phyloP scores from a whole-genome alignment of 2,329 filamentous ascomycete genomes.

The Stagonosporopsis vannaccii region DNA sequence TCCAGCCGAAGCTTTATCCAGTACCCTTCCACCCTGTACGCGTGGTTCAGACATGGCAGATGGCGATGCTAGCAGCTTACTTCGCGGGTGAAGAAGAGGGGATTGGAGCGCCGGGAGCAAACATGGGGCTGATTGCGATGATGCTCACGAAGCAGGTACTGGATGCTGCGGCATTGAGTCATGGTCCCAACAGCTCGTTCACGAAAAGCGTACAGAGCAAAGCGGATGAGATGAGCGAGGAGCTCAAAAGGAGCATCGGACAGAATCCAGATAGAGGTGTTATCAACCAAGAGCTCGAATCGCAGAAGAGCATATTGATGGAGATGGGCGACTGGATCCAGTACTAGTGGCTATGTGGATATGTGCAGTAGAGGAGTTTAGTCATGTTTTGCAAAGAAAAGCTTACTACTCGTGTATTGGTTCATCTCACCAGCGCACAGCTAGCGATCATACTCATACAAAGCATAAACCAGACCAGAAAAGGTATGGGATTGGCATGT shows the following conservation, averaged over 20 bases:
- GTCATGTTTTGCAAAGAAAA: background rate
- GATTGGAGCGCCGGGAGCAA: constrained; percentile 42
- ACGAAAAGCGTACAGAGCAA: constrained; percentile 49
- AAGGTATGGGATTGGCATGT: background rate
- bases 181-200: constrained; percentile 54
- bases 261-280: constrained; percentile 26
- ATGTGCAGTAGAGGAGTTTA: background rate
- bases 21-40: constrained; percentile 61
- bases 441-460: background rate
- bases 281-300: constrained; percentile 35
- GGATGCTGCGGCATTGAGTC: constrained; percentile 51
- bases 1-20: constrained; percentile 61
- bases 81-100: constrained; percentile 34
- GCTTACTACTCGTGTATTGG: background rate
- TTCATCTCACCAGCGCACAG: background rate
- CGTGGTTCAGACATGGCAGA: constrained; percentile 57
- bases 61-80: constrained; percentile 49
- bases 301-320: constrained; percentile 36
- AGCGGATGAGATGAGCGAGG: constrained; percentile 44
- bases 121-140: constrained; percentile 53
- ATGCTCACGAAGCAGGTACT: constrained; percentile 53
- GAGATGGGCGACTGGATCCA: constrained; percentile 41
- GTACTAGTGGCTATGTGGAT: constrained; percentile 1
- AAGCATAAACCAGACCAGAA: background rate
- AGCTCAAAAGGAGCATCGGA: constrained; percentile 29